Conservation (phyloP, 129 eudicot genomes). For the Centaurea solstitialis region DNA sequence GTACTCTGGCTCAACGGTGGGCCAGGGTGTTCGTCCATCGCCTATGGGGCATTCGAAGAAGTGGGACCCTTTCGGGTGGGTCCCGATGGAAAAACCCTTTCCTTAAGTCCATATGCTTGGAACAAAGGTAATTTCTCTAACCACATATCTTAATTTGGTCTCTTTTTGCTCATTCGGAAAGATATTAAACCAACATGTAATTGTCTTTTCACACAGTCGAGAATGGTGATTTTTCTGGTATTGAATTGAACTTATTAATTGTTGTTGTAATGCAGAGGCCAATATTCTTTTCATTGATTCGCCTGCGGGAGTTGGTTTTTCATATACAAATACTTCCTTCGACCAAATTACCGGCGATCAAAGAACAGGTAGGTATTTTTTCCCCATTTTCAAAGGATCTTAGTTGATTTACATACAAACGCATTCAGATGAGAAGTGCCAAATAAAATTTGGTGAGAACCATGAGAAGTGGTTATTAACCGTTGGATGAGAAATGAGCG, state of each 20-base stretch:
- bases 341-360: conserved; percentile 57
- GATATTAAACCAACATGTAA: neutral
- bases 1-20: conserved; percentile 83
- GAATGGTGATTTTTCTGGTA: neutral
- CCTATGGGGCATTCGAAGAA: conserved; percentile 71
- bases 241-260: neutral
- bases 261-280: conserved; percentile 49
- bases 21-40: conserved; percentile 73
- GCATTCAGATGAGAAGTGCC: no score
- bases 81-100: conserved; percentile 59
- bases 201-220: neutral
- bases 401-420: neutral
- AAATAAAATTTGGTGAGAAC: no score
- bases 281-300: conserved; percentile 74
- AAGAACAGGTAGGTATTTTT: conserved; percentile 51
- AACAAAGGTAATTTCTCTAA: conserved; percentile 50
- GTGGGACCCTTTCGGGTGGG: conserved; percentile 68
- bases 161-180: neutral
- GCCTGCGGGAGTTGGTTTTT: conserved; percentile 83
- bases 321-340: conserved; percentile 62
- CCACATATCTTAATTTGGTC: neutral
- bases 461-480: no score
- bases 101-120: conserved; percentile 64
- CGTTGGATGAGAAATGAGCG: no score
- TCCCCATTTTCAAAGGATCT: neutral